Percentiles rank a stretch among this genome's conserved stretches.
Evolutionary conservation across 1,284 basidiomycete species (phyloP).

Genomic region (Malassezia arunalokei): DNA sequence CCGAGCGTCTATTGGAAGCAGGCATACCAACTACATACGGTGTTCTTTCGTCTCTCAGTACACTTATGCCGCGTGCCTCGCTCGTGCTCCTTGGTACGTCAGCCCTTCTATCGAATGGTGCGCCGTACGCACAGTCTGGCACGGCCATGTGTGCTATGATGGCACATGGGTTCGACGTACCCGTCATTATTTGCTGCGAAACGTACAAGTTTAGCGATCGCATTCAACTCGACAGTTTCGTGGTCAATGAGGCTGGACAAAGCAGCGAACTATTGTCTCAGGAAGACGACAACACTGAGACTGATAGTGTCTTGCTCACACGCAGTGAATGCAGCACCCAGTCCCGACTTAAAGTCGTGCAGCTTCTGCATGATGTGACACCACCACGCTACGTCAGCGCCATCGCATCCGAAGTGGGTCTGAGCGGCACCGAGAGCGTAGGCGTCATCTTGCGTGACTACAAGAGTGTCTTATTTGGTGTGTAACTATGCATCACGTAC

Average conservation of each 20-base stretch:
- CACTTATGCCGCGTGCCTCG: slow-evolving; percentile 64
- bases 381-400: slow-evolving; percentile 40
- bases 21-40: slow-evolving; percentile 82
- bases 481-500: slow-evolving; percentile 22
- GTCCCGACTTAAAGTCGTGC: slow-evolving; percentile 29
- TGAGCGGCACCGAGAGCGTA: slow-evolving; percentile 42
- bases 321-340: slow-evolving; percentile 21
- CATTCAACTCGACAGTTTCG: slow-evolving; percentile 84
- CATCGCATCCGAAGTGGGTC: slow-evolving; percentile 40
- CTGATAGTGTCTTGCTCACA: slow-evolving; percentile 17
- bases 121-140: slow-evolving; percentile 83
- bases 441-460: slow-evolving; percentile 43
- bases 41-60: slow-evolving; percentile 73
- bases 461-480: slow-evolving; percentile 41
- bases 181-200: slow-evolving; percentile 91
- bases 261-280: slow-evolving; percentile 22
- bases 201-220: slow-evolving; percentile 96
- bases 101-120: slow-evolving; percentile 84
- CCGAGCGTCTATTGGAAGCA: slow-evolving; percentile 60
- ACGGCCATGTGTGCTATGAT: slow-evolving; percentile 94
- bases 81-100: slow-evolving; percentile 84
- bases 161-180: slow-evolving; percentile 74
- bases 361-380: slow-evolving; percentile 43
- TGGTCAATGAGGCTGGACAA: slow-evolving; percentile 70
- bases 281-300: slow-evolving; percentile 9